A percentile compares a stretch with the other conserved stretches of the same genome.
phyloP scores from a whole-genome alignment of 1,284 basidiomycete genomes.

The Exobasidium cylindrosporum region DNA sequence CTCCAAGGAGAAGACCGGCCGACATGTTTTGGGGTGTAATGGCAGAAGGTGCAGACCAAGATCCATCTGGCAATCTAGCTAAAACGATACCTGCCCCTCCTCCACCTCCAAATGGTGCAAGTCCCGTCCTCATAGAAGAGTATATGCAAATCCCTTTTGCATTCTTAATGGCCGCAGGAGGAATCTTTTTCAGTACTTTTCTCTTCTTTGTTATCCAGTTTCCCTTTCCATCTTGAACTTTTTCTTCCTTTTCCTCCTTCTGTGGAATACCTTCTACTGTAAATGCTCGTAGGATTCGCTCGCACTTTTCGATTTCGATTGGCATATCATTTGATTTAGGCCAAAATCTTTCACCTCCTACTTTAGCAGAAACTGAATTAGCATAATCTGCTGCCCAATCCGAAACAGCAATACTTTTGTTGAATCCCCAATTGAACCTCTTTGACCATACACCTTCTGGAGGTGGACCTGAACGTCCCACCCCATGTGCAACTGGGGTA shows the following conservation, averaged over 20 bases:
- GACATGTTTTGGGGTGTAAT: conserved; percentile 61
- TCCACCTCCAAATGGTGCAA: conserved; percentile 61
- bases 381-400: conserved; percentile 51
- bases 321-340: conserved; percentile 60
- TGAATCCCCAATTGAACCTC: conserved; percentile 32
- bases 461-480: background rate
- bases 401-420: conserved; percentile 42
- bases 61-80: conserved; percentile 43
- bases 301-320: conserved; percentile 60
- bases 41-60: conserved; percentile 60
- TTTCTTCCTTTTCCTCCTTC: conserved; percentile 27
- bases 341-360: conserved; percentile 61
- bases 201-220: conserved; percentile 53
- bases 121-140: conserved; percentile 59
- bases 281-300: conserved; percentile 57
- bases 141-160: conserved; percentile 59
- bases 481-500: no score
- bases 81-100: conserved; percentile 58
- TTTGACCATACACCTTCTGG: conserved; percentile 22
- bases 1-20: conserved; percentile 43
- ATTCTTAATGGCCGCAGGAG: conserved; percentile 58
- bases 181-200: conserved; percentile 61
- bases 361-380: conserved; percentile 38
- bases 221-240: conserved; percentile 24
- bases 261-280: conserved; percentile 44